Percentiles rank a stretch among this genome's conserved stretches.
Evolutionary conservation across 495 filamentous ascomycete genomes (phyloP).

Genomic region (Rostrohypoxylon terebratum): DNA sequence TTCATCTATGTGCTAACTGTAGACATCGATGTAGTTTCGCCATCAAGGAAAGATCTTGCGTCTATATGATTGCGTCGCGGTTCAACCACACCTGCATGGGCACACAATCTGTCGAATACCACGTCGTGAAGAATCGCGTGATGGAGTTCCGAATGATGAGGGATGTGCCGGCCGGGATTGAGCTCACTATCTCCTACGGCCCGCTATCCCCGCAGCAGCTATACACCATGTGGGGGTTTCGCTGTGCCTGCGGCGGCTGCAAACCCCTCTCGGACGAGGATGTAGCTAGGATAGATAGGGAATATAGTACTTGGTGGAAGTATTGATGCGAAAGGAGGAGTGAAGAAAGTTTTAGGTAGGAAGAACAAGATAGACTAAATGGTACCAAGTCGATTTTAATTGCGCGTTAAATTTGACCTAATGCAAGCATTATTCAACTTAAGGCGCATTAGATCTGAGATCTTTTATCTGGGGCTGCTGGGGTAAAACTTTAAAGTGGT

Average conservation of each 20-base stretch:
- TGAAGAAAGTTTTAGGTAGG: neutral
- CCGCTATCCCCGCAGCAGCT: slow-evolving; percentile 27
- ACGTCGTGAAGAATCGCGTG: neutral
- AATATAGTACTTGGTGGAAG: neutral
- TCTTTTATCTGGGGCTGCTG: neutral
- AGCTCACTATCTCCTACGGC: slow-evolving; percentile 54
- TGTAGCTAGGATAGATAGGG: slow-evolving; percentile 8
- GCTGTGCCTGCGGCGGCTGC: slow-evolving; percentile 52
- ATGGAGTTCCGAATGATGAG: slow-evolving; percentile 37
- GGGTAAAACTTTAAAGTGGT: neutral
- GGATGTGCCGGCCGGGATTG: slow-evolving; percentile 40
- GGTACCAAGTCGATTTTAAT: neutral
- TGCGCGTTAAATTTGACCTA: neutral
- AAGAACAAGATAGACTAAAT: neutral
- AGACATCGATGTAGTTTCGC: slow-evolving; percentile 22
- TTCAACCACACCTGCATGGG: slow-evolving; percentile 54
- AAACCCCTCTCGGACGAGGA: slow-evolving; percentile 39
- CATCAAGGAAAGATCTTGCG: slow-evolving; percentile 14
- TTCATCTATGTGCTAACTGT: slow-evolving; percentile 17
- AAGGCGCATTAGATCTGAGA: neutral
- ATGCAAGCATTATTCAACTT: neutral
- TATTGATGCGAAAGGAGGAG: neutral
- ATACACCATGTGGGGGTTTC: slow-evolving; percentile 51
- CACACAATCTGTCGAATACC: slow-evolving; percentile 42
- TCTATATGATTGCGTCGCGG: slow-evolving; percentile 48